Evolutionary conservation across 805 yeast species (phyloP).

Genomic region (Barnettozyma siamensis): DNA sequence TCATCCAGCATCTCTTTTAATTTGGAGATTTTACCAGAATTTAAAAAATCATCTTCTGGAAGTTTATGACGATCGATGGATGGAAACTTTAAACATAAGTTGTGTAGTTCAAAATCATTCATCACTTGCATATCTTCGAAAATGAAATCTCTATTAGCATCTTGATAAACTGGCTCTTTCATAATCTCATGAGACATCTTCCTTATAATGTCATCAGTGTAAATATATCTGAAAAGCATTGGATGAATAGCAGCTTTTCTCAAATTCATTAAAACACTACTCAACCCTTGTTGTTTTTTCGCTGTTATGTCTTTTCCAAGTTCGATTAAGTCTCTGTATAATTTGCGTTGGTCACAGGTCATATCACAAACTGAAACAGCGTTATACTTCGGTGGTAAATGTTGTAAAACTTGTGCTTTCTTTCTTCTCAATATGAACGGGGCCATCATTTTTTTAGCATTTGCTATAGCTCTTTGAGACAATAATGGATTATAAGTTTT

Average conservation of each 20-base stretch:
- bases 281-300: conserved; percentile 24
- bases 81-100: conserved; percentile 68
- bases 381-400: conserved; percentile 75
- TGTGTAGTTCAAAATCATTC: conserved; percentile 85
- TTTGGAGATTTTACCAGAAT: conserved; percentile 69
- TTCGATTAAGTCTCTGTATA: conserved; percentile 58
- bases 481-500: conserved; percentile 69
- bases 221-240: conserved; percentile 65
- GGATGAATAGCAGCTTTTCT: conserved; percentile 95
- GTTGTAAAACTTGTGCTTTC: conserved; percentile 86
- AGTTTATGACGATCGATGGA: conserved; percentile 53
- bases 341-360: conserved; percentile 42
- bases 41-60: conserved; percentile 48
- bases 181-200: conserved; percentile 75
- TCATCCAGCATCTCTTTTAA: conserved; percentile 52
- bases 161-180: conserved; percentile 68
- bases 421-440: conserved; percentile 92
- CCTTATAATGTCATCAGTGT: conserved; percentile 46
- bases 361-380: conserved; percentile 61
- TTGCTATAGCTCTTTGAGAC: conserved; percentile 84
- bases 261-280: conserved; percentile 78
- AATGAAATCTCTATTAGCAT: conserved; percentile 72
- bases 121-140: conserved; percentile 92
- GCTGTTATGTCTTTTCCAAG: conserved; percentile 29
- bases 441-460: conserved; percentile 97